Evolutionary conservation across 352 stramenopile species (phyloP).

Genomic region (Globisporangium abappressorium): DNA sequence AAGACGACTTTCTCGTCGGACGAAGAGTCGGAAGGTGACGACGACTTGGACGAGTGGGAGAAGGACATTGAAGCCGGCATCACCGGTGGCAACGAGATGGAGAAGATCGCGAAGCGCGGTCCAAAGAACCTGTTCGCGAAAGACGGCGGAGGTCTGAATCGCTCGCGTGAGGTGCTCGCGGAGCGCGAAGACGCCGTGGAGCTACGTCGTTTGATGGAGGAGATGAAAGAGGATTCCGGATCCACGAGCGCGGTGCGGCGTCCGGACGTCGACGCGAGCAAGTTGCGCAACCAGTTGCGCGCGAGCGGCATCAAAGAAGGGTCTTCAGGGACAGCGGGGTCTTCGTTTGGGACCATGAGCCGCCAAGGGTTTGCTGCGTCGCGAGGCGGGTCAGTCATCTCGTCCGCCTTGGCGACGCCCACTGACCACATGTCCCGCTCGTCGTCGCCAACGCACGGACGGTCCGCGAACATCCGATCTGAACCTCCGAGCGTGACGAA

Average conservation of each 20-base stretch:
- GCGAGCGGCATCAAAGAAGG: conserved; percentile 72
- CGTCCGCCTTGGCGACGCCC: conserved; percentile 62
- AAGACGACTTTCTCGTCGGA: conserved; percentile 70
- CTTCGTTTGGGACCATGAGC: conserved; percentile 28
- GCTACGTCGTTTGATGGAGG: conserved; percentile 69
- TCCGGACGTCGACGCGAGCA: conserved; percentile 60
- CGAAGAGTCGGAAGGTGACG: conserved; percentile 70
- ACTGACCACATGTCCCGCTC: conserved; percentile 64
- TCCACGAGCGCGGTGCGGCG: conserved; percentile 32
- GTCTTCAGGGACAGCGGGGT: not conserved
- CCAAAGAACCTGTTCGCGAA: conserved; percentile 77
- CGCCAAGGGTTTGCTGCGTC: conserved; percentile 33
- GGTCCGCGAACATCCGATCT: conserved; percentile 9
- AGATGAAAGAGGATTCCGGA: conserved; percentile 79
- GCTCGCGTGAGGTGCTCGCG: conserved; percentile 62
- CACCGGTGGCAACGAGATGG: conserved; percentile 50
- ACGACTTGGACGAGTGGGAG: conserved; percentile 66
- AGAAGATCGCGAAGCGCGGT: conserved; percentile 57
- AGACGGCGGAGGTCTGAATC: conserved; percentile 71
- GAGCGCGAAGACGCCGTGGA: conserved; percentile 83
- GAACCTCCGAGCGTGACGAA: conserved; percentile 30
- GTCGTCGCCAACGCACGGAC: conserved; percentile 56
- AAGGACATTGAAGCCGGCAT: conserved; percentile 80
- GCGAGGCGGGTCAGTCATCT: conserved; percentile 51
- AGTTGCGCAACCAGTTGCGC: conserved; percentile 60